Base-by-base conservation (phyloP, 768 basidiomycete species). In the Glaciozyma martinii region DNA sequence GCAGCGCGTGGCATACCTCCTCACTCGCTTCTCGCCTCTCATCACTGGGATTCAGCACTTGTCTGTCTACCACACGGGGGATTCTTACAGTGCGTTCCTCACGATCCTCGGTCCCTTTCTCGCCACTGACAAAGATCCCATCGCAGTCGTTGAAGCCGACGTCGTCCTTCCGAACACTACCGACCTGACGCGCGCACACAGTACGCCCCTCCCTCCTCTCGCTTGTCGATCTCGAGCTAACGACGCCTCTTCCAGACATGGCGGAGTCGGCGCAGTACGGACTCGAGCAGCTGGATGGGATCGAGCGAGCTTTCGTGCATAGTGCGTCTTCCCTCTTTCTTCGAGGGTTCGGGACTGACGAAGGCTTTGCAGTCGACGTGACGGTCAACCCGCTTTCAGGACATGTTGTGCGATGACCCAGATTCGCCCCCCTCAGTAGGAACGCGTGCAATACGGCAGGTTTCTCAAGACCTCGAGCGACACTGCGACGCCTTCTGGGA, bases 11-110 rank as follows among this genome's bases (percentile, higher is more conserved):
- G 70, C 78, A 2, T 79, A 79, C 56, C 74, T 79, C 27, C 75
- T 77, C 46, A 75, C 76, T 6, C 68, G 78, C 9, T 79, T 79
- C 74, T 75, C 74, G 49, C 76, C 77, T 4, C 74, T 78, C 8
- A 66, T 76, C 25, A 74, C 73, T 47, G 76, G 75, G 25, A 72
- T 74, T 5, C 76, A 76, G 62, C 71, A 73, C 66, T 71, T 77
- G 5, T 75, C 75, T 29, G 73, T 77, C 60, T 79, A 78, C 71
- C 74, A 77, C 63, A 74, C 76, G 16, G 78, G 78, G 9, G 75
- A 78, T 65, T 62, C 63, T 6, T 64, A 59, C 43, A 29, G 50
- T 52, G 18, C 50, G 50, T 56, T 7, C 29, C 30, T 40, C 27
- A 3, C 42, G 21, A n/a, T 21, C 12, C 49, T 50, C n/a, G 6